Evolutionary conservation across 164 flowering plant genomes (phyloP), one percentile per base, ranked within the genome.

Genomic region (Litsea cubeba): DNA sequence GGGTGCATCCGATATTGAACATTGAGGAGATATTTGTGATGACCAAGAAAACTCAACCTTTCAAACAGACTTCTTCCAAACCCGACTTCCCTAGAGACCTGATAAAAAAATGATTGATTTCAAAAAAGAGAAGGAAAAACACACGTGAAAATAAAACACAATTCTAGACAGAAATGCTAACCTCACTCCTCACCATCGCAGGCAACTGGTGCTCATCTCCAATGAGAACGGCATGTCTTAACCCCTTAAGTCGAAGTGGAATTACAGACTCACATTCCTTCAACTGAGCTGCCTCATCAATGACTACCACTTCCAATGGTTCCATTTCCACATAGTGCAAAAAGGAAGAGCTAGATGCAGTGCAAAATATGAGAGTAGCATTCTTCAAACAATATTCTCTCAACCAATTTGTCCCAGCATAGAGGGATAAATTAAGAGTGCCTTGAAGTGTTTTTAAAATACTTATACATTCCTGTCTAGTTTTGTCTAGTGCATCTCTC

Each of bases 241-340:
- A 57, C 22, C 86, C 86, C 2, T 67, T 18, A 46, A 87, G 77
- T 65, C 81, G 88, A 26, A 87, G 69, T 0, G 93, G 88, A 7
- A 89, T 84, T 2, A 69, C 30, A 12, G 92, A 85, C 67, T 89
- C 90, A 73, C 85, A 85, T 71, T 89, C 91, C 72, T 82, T 87
- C 11, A 89, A 65, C 68, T 86, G 89, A 3, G 89, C 87, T 17
- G 88, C 92, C 81, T 86, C 90, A 70, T 89, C 90, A 63, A 89
- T 78, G 12, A 89, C 74, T 58, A 85, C 69, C 67, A 84, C 50
- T 35, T 82, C 46, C 25, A 87, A 17, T 1, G 76, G 80, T 10
- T 20, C 3, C 74, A 62, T 75, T 12, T 26, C 76, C 46, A 51
- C 71, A 1, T 22, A 20, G 25, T 71, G 80, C 64, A 85, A 60